These are phyloP conservation scores for Drechslerella dactyloides DNA, from an alignment of 2,329 filamentous ascomycete genomes.

Conservation along the genomic window DNA sequence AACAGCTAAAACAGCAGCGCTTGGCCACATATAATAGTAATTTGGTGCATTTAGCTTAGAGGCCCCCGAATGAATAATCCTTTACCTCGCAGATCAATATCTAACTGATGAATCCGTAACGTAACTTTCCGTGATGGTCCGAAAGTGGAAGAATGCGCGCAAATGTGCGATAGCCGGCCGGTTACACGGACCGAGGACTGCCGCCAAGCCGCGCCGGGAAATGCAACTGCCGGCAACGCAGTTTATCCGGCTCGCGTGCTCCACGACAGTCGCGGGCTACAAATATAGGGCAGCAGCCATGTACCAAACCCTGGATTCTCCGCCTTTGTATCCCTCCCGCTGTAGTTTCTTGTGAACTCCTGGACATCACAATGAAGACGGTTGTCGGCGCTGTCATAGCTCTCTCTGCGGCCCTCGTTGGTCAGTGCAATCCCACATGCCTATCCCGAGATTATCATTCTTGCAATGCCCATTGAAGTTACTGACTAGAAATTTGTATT, in stretches of 20 bases:
- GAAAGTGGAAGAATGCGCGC: not conserved
- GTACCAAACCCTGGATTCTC: too few relatives aligned
- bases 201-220: not conserved
- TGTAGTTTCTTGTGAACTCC: not conserved
- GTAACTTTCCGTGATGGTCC: not conserved
- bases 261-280: too few relatives aligned
- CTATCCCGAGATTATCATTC: too few relatives aligned
- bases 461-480: not conserved
- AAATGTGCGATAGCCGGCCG: not conserved
- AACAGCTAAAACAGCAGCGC: too few relatives aligned
- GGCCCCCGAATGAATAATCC: too few relatives aligned
- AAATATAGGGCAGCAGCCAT: too few relatives aligned
- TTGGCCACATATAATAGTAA: too few relatives aligned
- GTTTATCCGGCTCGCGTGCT: too few relatives aligned
- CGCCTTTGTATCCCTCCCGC: too few relatives aligned
- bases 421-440: not conserved
- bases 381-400: not conserved
- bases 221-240: constrained; percentile 1
- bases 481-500: not conserved
- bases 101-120: too few relatives aligned
- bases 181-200: not conserved
- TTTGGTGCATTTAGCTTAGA: too few relatives aligned
- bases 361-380: not conserved
- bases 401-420: constrained; percentile 1
- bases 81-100: too few relatives aligned